Evolutionary conservation across 2,329 filamentous ascomycete genomes (phyloP).

Genomic region (Orbilia javanica): DNA sequence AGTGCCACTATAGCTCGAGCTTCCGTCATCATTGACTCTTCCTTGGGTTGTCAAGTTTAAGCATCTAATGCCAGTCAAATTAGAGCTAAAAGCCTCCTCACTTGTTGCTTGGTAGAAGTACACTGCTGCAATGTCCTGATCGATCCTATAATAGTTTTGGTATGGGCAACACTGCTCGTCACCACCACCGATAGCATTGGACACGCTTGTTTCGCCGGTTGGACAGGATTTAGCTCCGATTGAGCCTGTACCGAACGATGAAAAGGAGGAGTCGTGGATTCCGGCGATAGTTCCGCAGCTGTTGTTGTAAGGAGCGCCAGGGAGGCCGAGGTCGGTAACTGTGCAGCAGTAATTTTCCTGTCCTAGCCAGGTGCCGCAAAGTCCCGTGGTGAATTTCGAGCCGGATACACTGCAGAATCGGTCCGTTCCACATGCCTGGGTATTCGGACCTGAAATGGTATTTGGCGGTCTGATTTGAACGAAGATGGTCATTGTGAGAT

Average conservation of each 20-base stretch:
- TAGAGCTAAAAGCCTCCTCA: background rate
- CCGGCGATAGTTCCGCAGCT: slow-evolving; percentile 38
- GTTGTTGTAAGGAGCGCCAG: slow-evolving; percentile 16
- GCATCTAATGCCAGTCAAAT: slow-evolving; percentile 43
- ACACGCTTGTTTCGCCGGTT: background rate
- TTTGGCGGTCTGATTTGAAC: slow-evolving; percentile 41
- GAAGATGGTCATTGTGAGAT: slow-evolving; percentile 26
- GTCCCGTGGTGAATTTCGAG: slow-evolving; percentile 35
- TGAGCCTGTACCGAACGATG: slow-evolving; percentile 21
- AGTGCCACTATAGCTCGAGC: slow-evolving; percentile 43
- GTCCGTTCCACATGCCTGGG: slow-evolving; percentile 22
- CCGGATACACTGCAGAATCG: slow-evolving; percentile 26
- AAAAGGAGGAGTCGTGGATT: slow-evolving; percentile 35
- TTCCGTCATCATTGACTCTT: slow-evolving; percentile 26
- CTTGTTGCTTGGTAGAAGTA: slow-evolving; percentile 21
- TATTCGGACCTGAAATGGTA: background rate
- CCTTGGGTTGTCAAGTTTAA: slow-evolving; percentile 49
- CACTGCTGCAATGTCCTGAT: slow-evolving; percentile 29
- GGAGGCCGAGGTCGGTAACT: slow-evolving; percentile 5
- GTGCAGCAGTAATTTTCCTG: slow-evolving; percentile 44
- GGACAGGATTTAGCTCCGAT: slow-evolving; percentile 21
- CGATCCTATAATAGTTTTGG: slow-evolving; percentile 19
- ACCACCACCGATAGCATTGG: background rate
- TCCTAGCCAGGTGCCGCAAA: slow-evolving; percentile 49
- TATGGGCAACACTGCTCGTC: slow-evolving; percentile 33